Evolutionary conservation across 164 flowering plant genomes (phyloP), one percentile per base, ranked within the genome.

Genomic region (Magnolia officinalis): DNA sequence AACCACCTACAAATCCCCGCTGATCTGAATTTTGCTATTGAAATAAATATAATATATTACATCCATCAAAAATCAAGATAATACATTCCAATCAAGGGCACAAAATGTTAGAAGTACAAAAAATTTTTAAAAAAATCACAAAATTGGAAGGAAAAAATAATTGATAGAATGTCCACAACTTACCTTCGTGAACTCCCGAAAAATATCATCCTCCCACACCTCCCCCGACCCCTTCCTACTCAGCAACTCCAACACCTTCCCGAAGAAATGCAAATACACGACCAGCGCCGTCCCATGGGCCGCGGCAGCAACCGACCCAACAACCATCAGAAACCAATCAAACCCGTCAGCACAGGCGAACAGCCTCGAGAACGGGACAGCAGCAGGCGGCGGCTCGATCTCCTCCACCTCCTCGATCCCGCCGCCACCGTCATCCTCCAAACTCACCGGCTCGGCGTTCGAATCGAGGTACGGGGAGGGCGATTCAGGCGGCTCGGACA

Each of bases 401-500:
- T 96, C 99, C 73, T 93, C 88, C 88, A 89, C 98, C 66, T 96
- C 97, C 9, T 72, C 76, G 77, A 90, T 83, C 78, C 84, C 31
- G 45, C 20, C 71, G 1, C 49, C 98, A 31, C 82, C 91, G 71
- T 90, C 97, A 73, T 78, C 83, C 79, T 86, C 98, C 45, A 82
- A 85, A 75, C 79, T 88, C 66, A 83, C 81, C 8, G 84, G 84
- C 69, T 91, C 99, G 6, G 84, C 79, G 61, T 84, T 85, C 23
- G 86, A 75, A 58, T 94, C 99, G 73, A 89, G 16, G 83, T 94
- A 96, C 70, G 99, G 99, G 1, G 98, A 96, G 5, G 99, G 99
- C 1, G 98, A 92, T 83, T 96, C 99, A 77, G 99, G 99, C 75
- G 99, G 98, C 90, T 95, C 99, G 9, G 98, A 93, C 4, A 93